Evolutionary conservation across 2,329 filamentous ascomycete species (phyloP).

Genomic region (Knoxdaviesia proteae): DNA sequence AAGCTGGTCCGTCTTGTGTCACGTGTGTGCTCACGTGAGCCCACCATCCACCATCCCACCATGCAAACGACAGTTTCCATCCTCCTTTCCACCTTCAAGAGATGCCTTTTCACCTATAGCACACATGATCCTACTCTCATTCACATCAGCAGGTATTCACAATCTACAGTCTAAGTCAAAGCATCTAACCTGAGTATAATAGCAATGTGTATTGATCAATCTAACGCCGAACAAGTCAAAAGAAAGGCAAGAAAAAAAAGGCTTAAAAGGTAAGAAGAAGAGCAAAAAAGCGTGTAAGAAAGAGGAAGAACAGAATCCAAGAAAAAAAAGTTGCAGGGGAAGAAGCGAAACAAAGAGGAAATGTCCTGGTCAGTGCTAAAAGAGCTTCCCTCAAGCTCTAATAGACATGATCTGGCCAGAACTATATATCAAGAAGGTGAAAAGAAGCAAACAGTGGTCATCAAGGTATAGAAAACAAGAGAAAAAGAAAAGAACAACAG

Average conservation of each 20-base stretch:
- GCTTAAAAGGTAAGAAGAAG: neutral
- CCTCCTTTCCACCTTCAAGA: too few species aligned
- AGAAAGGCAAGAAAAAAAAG: neutral
- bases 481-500: neutral
- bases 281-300: neutral
- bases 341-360: neutral
- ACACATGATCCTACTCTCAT: too few species aligned
- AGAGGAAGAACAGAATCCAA: neutral
- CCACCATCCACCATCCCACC: too few species aligned
- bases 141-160: too few species aligned
- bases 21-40: too few species aligned
- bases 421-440: neutral
- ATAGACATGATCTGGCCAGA: neutral
- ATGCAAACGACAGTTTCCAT: too few species aligned
- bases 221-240: neutral
- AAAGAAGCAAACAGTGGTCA: neutral
- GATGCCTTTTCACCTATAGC: too few species aligned
- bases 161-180: too few species aligned
- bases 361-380: neutral
- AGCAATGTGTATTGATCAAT: too few species aligned
- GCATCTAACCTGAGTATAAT: too few species aligned
- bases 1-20: too few species aligned
- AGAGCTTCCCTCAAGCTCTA: neutral
- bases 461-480: neutral
- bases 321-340: neutral